A percentile compares a stretch with the other conserved stretches of the same genome.
Evolutionary conservation across 2,329 filamentous ascomycete species (phyloP).

Genomic region (Fusarium graminum): DNA sequence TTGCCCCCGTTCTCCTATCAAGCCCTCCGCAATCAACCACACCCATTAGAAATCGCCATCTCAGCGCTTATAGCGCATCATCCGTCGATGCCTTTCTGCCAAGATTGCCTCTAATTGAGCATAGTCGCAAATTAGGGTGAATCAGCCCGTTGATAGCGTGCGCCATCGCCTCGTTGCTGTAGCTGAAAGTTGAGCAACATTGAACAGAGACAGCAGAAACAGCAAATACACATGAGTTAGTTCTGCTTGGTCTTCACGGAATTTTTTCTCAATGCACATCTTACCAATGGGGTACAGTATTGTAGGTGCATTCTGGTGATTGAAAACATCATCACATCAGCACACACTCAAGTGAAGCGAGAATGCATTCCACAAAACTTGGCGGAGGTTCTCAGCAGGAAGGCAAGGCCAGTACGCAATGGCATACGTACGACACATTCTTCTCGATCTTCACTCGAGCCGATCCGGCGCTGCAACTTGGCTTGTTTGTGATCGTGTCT

Average conservation of each 20-base stretch:
- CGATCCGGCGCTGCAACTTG: background rate
- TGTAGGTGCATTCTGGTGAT: background rate
- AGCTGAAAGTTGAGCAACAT: constrained; percentile 20
- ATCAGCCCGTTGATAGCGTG: constrained; percentile 35
- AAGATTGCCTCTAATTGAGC: background rate
- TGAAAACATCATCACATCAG: constrained; percentile 1
- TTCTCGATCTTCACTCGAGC: constrained; percentile 14
- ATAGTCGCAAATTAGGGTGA: constrained; percentile 29
- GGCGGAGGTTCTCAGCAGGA: constrained; percentile 5
- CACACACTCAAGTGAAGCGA: background rate
- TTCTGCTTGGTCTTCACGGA: constrained; percentile 14
- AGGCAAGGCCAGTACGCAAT: constrained; percentile 28
- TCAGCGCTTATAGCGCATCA: constrained; percentile 25
- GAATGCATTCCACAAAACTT: constrained; percentile 19
- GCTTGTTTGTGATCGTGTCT: constrained; percentile 6
- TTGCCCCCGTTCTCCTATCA: constrained; percentile 15
- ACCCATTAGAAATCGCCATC: constrained; percentile 8
- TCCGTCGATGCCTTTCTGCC: background rate
- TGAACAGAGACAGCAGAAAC: constrained; percentile 3
- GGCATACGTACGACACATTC: constrained; percentile 34
- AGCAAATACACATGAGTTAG: constrained; percentile 16
- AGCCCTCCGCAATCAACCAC: constrained; percentile 1
- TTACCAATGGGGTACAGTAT: constrained; percentile 4
- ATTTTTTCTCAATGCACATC: background rate
- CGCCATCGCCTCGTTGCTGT: constrained; percentile 33